These are phyloP conservation scores for Filobasidium floriforme DNA, from an alignment of 768 basidiomycete species.

Conservation along the genomic window DNA sequence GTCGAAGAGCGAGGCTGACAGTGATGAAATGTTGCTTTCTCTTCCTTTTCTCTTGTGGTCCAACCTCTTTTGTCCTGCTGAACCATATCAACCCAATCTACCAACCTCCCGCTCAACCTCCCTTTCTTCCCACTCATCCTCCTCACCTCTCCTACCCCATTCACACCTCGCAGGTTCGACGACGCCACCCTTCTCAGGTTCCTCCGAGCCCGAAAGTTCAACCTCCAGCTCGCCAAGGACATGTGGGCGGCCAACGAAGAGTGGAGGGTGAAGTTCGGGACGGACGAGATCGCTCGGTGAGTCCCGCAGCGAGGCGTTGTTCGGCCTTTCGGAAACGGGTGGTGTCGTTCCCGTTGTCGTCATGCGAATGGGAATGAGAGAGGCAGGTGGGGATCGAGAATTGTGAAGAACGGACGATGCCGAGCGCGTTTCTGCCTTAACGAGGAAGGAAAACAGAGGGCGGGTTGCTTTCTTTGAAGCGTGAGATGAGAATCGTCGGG, in stretches of 20 bases:
- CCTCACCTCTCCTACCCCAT: not conserved
- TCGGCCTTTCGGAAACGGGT: not conserved
- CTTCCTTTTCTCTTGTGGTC: too few species aligned
- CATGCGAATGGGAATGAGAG: too few species aligned
- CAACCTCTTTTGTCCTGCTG: too few species aligned
- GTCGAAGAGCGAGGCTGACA: not conserved
- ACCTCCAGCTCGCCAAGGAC: conserved; percentile 66
- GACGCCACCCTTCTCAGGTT: conserved; percentile 55
- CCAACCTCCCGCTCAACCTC: too few species aligned
- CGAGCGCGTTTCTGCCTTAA: too few species aligned
- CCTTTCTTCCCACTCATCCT: not conserved
- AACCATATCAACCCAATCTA: too few species aligned
- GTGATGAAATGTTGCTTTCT: too few species aligned
- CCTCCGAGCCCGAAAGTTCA: conserved; percentile 86
- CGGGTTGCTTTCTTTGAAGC: too few species aligned
- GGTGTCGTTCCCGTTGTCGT: too few species aligned
- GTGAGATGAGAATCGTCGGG: too few species aligned
- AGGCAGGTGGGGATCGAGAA: conserved; percentile 54
- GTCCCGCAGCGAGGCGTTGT: conserved; percentile 17
- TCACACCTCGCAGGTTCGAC: conserved; percentile 34
- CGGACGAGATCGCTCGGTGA: conserved; percentile 48
- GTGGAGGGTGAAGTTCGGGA: conserved; percentile 73
- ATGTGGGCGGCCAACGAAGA: conserved; percentile 78
- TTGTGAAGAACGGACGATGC: conserved; percentile 54
- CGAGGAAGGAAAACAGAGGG: too few species aligned